These are phyloP conservation scores for Fraxinus platypoda DNA, from an alignment of 305 asterid genomes.

Conservation along the genomic window DNA sequence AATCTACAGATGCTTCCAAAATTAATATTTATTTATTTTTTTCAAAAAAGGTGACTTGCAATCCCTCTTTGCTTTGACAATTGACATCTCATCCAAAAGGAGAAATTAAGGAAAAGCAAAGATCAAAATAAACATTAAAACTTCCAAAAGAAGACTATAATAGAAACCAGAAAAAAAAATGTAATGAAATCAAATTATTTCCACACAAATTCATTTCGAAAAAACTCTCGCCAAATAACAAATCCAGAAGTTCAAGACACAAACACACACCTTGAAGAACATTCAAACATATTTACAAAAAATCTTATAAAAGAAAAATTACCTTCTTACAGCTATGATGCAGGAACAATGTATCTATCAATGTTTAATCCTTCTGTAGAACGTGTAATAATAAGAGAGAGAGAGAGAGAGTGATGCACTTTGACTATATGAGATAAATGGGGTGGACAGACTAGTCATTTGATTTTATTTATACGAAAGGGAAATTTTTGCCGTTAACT, in stretches of 20 bases:
- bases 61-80: slow-evolving; percentile 56
- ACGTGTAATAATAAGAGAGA: background rate
- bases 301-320: background rate
- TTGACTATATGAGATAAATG: background rate
- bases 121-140: slow-evolving; percentile 36
- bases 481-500: slow-evolving; percentile 42
- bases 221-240: background rate
- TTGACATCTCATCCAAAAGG: slow-evolving; percentile 51
- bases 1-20: slow-evolving; percentile 36
- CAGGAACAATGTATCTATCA: slow-evolving; percentile 1
- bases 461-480: background rate
- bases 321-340: background rate
- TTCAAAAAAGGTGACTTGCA: slow-evolving; percentile 31
- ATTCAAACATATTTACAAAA: background rate
- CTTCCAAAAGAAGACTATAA: slow-evolving; percentile 21
- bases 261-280: background rate
- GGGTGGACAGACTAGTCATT: slow-evolving; percentile 36
- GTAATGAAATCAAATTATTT: background rate
- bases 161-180: slow-evolving; percentile 17
- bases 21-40: slow-evolving; percentile 15
- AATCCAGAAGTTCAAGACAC: slow-evolving; percentile 16
- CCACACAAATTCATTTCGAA: slow-evolving; percentile 14
- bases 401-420: background rate
- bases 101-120: slow-evolving; percentile 38
- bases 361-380: slow-evolving; percentile 7